Evolutionary conservation across 441 rosid species (phyloP).

Genomic region (Gossypium schwendimanii): DNA sequence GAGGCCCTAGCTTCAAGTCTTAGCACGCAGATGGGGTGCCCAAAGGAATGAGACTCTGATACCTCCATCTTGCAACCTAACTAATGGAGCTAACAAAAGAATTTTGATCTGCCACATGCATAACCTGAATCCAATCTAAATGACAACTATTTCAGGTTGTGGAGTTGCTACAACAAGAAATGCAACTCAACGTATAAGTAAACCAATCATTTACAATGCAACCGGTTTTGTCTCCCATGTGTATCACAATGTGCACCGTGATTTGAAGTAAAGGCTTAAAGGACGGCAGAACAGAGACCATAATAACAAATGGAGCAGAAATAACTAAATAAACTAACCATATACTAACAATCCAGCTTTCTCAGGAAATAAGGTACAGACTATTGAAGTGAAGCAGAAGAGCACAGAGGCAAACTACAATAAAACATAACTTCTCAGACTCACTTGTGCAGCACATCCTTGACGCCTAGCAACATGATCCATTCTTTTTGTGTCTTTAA

Average conservation of each 20-base stretch:
- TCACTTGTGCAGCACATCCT: slow-evolving; percentile 95
- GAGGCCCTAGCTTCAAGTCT: not conserved
- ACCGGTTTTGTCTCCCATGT: not conserved
- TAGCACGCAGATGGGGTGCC: not conserved
- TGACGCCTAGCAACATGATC: slow-evolving; percentile 92
- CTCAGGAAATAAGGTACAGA: not conserved
- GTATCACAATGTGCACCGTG: not conserved
- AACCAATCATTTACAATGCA: not conserved
- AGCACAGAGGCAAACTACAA: not conserved
- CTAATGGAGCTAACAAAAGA: not conserved
- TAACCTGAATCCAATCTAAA: not conserved
- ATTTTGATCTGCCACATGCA: not conserved
- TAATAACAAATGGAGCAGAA: not conserved
- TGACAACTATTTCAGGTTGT: not conserved
- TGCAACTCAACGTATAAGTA: not conserved
- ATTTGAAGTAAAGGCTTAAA: slow-evolving; percentile 1
- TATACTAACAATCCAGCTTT: not conserved
- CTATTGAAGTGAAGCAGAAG: slow-evolving; percentile 1
- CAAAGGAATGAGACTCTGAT: not conserved
- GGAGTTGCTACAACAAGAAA: not conserved
- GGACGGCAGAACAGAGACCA: not conserved
- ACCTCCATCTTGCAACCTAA: slow-evolving; percentile 3
- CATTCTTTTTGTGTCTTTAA: slow-evolving; percentile 91
- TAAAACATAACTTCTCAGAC: slow-evolving; percentile 12
- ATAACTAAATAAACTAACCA: not conserved